A percentile compares a stretch with the other conserved stretches of the same genome.
These are phyloP conservation scores for Chrysoporthe cubensis DNA, from an alignment of 2,329 filamentous ascomycete species.

Conservation along the genomic window DNA sequence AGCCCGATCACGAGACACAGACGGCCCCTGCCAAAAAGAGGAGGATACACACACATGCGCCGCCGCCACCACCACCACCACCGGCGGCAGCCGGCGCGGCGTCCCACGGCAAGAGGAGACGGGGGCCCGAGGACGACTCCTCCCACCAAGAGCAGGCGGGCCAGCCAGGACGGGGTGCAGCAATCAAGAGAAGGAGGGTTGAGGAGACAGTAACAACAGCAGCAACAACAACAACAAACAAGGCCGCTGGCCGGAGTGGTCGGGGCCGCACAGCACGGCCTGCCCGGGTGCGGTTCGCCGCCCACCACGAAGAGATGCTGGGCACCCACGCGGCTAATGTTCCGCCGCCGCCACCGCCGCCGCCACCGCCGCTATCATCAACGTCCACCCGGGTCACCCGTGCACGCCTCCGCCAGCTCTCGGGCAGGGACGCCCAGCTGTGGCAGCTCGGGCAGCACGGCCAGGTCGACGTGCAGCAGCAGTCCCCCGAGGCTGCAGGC, in stretches of 20 bases:
- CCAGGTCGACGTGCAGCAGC: not conserved
- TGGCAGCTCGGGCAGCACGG: not conserved
- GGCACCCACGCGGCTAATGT: too few species aligned
- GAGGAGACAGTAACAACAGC: not conserved
- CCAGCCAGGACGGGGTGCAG: not conserved
- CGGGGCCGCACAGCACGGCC: not conserved
- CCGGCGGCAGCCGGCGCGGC: not conserved
- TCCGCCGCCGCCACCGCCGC: too few species aligned
- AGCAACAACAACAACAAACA: not conserved
- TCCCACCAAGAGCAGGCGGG: too few species aligned
- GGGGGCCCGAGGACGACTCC: not conserved
- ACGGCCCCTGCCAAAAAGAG: not conserved
- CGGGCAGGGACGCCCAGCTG: not conserved
- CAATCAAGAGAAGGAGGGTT: conserved; percentile 2
- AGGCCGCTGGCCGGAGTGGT: not conserved
- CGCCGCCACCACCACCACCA: not conserved
- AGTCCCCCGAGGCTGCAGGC: too few species aligned
- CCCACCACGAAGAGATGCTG: too few species aligned
- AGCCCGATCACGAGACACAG: not conserved
- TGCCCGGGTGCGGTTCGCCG: not conserved
- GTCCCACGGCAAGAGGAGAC: conserved; percentile 4
- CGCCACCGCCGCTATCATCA: too few species aligned
- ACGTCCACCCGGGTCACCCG: not conserved
- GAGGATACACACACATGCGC: not conserved
- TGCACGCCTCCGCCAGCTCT: not conserved